Evolutionary conservation across 441 rosid genomes (phyloP).

Genomic region (Pelargonium cotyledonis): DNA sequence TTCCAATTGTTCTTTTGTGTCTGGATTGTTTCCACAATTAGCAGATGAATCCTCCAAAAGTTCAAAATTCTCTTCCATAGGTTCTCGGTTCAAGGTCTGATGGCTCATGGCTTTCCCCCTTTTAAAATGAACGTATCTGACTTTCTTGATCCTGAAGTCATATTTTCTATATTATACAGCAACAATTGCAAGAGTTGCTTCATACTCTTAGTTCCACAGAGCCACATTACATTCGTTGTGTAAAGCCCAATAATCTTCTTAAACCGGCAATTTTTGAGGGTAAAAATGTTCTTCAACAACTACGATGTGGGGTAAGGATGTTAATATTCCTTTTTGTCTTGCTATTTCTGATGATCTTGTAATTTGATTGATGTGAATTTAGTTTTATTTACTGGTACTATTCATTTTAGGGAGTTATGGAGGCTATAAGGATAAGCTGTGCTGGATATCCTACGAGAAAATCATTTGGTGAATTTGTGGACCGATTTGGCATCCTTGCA

Average conservation of each 20-base stretch:
- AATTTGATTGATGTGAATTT: constrained; percentile 13
- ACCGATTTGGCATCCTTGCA: constrained; percentile 87
- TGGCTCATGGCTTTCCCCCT: constrained; percentile 17
- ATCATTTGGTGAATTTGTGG: constrained; percentile 78
- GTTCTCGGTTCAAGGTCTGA: constrained; percentile 93
- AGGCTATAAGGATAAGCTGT: constrained; percentile 98
- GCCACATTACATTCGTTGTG: constrained; percentile 99
- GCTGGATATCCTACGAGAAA: constrained; percentile 98
- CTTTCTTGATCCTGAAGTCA: constrained; percentile 5
- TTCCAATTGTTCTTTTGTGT: constrained; percentile 82
- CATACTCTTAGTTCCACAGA: constrained; percentile 92
- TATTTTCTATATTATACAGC: constrained; percentile 38
- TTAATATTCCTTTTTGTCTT: not conserved
- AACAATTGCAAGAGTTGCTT: constrained; percentile 85
- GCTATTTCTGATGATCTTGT: constrained; percentile 1
- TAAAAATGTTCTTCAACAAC: constrained; percentile 78
- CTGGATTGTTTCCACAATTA: constrained; percentile 67
- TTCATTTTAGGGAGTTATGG: constrained; percentile 87
- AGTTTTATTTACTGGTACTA: constrained; percentile 1
- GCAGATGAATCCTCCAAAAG: constrained; percentile 80
- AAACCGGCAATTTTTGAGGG: constrained; percentile 95
- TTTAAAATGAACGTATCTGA: not conserved
- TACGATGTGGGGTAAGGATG: constrained; percentile 92
- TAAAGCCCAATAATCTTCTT: constrained; percentile 96
- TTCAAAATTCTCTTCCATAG: constrained; percentile 95